Evolutionary conservation across 345 rosid genomes (phyloP), one percentile per base, ranked within the genome.

Genomic region (Murraya paniculata): DNA sequence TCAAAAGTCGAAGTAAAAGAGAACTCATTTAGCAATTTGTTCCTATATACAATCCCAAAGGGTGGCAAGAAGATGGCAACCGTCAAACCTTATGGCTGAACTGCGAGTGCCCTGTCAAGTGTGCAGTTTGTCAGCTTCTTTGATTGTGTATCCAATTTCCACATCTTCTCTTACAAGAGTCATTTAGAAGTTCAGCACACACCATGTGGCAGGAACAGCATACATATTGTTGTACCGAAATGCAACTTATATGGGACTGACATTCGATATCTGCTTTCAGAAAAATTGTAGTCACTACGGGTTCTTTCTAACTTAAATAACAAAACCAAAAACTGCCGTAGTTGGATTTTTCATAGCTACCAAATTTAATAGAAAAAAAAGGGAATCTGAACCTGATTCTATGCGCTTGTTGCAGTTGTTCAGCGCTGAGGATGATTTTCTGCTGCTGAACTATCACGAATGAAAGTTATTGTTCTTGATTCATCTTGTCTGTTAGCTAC

Each of bases 301-400:
- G 61, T 68, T 62, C 80, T 68, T 76, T 21, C 18, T 30, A 33
- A 30, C 59, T 76, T 75, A 45, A 57, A 59, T 19, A 65, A 62
- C 35, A 30, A 28, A 66, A 30, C 53, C 9, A 41, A 31, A 22
- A 58, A 25, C 27, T 11, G 62, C 19, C 10, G 36, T 28, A 28
- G 66, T 28, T 28, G 30, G 36, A 31, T 27, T 28, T 45, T 41
- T 45, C 18, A 13, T 45, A 13, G 4, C 50, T 13, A 45, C 18
- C 50, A 45, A 45, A 45, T 13, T 45, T 45, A 45, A 13, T 3
- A 13, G 18, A 73, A 48, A 30, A 58, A n/a, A 38, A 9, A 73
- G 73, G 74, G n/a, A 21, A 73, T 9, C 18, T 0, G 13, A 65
- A 88, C 92, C 92, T 89, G 89, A 82, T 82, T 90, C 72, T 80